A percentile compares a stretch with the other conserved stretches of the same genome.
Evolutionary conservation across 176 grass and related monocot species (phyloP).

Genomic region (Carex cristatella): DNA sequence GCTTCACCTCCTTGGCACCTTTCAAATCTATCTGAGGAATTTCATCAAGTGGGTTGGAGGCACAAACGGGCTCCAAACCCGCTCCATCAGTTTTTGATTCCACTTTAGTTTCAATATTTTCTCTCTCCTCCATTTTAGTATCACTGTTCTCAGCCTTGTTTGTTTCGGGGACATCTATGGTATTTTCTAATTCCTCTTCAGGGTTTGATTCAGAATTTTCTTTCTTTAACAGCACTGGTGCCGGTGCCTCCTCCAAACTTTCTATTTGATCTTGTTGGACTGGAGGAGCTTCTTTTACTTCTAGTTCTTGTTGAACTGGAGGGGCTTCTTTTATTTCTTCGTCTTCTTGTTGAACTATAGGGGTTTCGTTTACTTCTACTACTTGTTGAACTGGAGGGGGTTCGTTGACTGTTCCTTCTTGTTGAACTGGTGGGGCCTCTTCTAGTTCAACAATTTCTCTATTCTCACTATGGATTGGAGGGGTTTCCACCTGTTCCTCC

Average conservation of each 20-base stretch:
- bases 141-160: neutral
- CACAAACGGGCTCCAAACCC: slow-evolving; percentile 26
- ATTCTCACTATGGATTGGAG: neutral
- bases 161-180: neutral
- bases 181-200: neutral
- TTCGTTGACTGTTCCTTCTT: neutral
- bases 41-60: slow-evolving; percentile 20
- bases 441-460: neutral
- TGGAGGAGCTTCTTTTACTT: neutral
- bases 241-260: neutral
- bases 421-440: neutral
- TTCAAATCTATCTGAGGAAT: slow-evolving; percentile 27
- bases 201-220: neutral
- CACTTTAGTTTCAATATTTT: slow-evolving; percentile 17
- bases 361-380: slow-evolving; percentile 1
- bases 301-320: neutral
- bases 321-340: neutral
- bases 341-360: slow-evolving; percentile 4
- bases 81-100: slow-evolving; percentile 9
- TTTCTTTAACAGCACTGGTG: neutral
- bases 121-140: slow-evolving; percentile 4
- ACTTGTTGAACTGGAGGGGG: slow-evolving; percentile 3
- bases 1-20: slow-evolving; percentile 22
- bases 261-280: slow-evolving; percentile 10
- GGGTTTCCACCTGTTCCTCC: slow-evolving; percentile 13